phyloP scores from a whole-genome alignment of 441 rosid genomes.

The Codiaeum variegatum region DNA sequence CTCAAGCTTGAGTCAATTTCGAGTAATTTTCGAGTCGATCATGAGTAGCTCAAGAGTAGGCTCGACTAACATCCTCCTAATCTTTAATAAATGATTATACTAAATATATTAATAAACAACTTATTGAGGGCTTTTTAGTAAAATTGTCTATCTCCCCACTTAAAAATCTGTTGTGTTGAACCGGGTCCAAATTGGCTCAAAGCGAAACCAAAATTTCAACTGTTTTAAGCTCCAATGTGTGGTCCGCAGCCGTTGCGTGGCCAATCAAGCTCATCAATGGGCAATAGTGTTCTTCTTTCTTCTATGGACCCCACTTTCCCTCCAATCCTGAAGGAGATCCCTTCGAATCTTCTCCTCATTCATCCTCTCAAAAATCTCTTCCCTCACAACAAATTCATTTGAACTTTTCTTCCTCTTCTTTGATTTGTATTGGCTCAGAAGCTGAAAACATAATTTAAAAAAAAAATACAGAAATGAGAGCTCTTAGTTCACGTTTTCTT shows the following conservation, averaged over 20 bases:
- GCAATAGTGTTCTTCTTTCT: constrained; percentile 1
- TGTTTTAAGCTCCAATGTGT: constrained; percentile 7
- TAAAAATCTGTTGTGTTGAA: too few species aligned
- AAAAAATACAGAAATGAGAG: constrained; percentile 30
- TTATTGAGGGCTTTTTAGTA: too few species aligned
- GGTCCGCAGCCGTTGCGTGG: constrained; percentile 38
- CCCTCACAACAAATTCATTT: not conserved
- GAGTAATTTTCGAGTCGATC: too few species aligned
- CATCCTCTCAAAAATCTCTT: constrained; percentile 16
- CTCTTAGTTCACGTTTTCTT: constrained; percentile 53
- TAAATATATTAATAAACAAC: too few species aligned
- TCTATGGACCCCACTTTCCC: constrained; percentile 39
- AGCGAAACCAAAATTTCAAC: constrained; percentile 2
- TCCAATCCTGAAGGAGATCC: constrained; percentile 55
- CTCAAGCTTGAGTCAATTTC: too few species aligned
- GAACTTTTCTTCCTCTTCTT: not conserved
- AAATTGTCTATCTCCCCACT: too few species aligned
- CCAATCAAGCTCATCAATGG: constrained; percentile 12
- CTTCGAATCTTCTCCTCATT: constrained; percentile 55
- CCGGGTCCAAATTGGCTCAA: constrained; percentile 5
- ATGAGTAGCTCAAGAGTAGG: too few species aligned
- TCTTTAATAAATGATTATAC: too few species aligned
- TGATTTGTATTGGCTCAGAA: not conserved
- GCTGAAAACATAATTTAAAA: not conserved
- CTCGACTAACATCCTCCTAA: too few species aligned